Evolutionary conservation across 2,329 filamentous ascomycete species (phyloP).

Genomic region (Akanthomyces uredinophilus): DNA sequence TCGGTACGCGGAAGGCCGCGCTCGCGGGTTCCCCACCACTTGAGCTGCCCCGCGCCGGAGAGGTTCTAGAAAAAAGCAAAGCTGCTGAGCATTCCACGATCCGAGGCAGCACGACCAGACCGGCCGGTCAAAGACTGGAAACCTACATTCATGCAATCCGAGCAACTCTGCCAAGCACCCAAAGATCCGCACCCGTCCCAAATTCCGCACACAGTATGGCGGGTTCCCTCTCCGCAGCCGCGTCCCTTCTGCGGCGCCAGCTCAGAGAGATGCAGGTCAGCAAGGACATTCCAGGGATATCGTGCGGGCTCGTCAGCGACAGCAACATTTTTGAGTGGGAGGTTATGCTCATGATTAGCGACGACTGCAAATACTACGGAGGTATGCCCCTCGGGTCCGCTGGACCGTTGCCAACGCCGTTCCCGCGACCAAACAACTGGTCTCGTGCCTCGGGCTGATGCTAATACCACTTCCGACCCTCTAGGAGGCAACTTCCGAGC

Average conservation of each 20-base stretch:
- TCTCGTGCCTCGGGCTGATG: not conserved
- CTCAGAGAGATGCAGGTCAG: constrained; percentile 91
- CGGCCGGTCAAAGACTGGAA: not conserved
- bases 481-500: constrained; percentile 89
- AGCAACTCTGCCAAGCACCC: not conserved
- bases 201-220: constrained; percentile 27
- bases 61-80: constrained; percentile 6
- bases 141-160: not conserved
- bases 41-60: not conserved
- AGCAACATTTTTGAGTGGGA: constrained; percentile 96
- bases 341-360: constrained; percentile 96
- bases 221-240: constrained; percentile 52
- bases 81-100: not conserved
- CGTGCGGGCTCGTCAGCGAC: constrained; percentile 78
- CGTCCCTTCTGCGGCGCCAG: constrained; percentile 72
- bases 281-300: constrained; percentile 91
- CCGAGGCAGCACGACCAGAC: not conserved
- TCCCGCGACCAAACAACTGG: not conserved
- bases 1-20: not conserved
- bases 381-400: constrained; percentile 49
- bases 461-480: not conserved
- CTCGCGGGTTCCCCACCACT: constrained; percentile 1
- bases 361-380: constrained; percentile 90
- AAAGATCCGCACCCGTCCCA: not conserved
- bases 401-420: not conserved